A percentile compares a stretch with the other conserved stretches of the same genome.
phyloP scores from a whole-genome alignment of 768 basidiomycete genomes.

The Dendrothele bispora region DNA sequence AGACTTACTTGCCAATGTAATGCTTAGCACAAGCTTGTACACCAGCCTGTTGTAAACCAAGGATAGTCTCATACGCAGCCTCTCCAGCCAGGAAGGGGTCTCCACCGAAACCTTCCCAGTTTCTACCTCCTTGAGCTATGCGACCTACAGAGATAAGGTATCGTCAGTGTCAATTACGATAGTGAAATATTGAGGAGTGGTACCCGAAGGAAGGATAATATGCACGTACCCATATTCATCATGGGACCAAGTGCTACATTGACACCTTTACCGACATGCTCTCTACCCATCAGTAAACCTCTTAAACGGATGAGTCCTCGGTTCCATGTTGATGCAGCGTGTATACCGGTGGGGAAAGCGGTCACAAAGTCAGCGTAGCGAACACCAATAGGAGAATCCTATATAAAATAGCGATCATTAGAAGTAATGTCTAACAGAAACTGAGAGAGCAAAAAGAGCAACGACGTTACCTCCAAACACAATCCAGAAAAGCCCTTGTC shows the following conservation, averaged over 20 bases:
- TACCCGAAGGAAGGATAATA: too few species aligned
- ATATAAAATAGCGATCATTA: background rate
- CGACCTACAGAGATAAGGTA: too few species aligned
- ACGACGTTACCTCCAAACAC: slow-evolving; percentile 58
- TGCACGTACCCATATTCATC: slow-evolving; percentile 5
- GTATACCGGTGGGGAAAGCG: slow-evolving; percentile 83
- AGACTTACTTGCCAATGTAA: slow-evolving; percentile 68
- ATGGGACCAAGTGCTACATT: slow-evolving; percentile 65
- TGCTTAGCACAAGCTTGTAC: slow-evolving; percentile 90
- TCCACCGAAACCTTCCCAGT: slow-evolving; percentile 95
- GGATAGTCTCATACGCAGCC: slow-evolving; percentile 73
- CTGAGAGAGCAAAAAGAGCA: background rate
- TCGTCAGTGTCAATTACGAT: too few species aligned
- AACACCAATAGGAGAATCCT: slow-evolving; percentile 72
- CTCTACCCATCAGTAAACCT: slow-evolving; percentile 77
- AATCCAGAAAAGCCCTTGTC: slow-evolving; percentile 62
- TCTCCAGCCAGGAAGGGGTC: slow-evolving; percentile 89
- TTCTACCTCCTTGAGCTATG: slow-evolving; percentile 78
- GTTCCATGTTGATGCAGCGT: slow-evolving; percentile 81
- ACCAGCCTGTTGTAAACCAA: slow-evolving; percentile 77
- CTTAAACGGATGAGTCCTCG: slow-evolving; percentile 75
- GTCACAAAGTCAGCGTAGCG: slow-evolving; percentile 73
- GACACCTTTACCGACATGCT: slow-evolving; percentile 83
- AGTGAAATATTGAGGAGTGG: too few species aligned
- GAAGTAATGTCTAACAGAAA: background rate